Conservation (phyloP, 192 early-diverging fungal species). For the Backusella australiensis region DNA sequence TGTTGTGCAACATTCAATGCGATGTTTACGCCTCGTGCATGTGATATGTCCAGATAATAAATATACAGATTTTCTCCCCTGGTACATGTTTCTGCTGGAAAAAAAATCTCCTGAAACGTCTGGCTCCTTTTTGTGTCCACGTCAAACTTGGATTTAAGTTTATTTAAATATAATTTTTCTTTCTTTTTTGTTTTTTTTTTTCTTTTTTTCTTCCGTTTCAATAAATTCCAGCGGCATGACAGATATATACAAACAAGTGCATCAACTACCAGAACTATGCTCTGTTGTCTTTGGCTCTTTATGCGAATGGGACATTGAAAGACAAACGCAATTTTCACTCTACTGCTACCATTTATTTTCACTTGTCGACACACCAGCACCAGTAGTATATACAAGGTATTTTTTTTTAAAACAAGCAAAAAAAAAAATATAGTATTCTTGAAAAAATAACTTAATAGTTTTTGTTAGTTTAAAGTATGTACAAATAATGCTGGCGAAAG, state of each 20-base stretch:
- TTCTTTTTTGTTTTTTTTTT: neutral
- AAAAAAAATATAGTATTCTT: neutral
- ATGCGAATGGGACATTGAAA: neutral
- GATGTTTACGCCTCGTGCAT: neutral
- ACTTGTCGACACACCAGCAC: neutral
- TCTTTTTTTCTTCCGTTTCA: neutral
- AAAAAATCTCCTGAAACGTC: slow-evolving; percentile 1
- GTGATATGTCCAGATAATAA: slow-evolving; percentile 1
- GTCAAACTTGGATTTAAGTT: slow-evolving; percentile 8
- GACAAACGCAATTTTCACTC: neutral
- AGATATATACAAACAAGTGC: neutral
- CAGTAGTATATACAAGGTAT: neutral
- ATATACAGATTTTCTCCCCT: neutral
- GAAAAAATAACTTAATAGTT: neutral
- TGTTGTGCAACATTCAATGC: neutral
- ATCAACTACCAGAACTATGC: slow-evolving; percentile 5
- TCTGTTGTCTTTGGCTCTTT: neutral
- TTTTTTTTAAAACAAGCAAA: neutral
- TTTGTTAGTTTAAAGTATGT: slow-evolving; percentile 3
- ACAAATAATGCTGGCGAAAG: slow-evolving; percentile 2
- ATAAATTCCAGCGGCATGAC: neutral
- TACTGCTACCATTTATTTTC: neutral
- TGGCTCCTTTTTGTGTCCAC: slow-evolving; percentile 7
- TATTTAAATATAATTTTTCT: neutral
- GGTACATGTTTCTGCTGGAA: neutral